These are phyloP conservation scores for Populus ilicifolia DNA, from an alignment of 345 rosid genomes.

Conservation along the genomic window DNA sequence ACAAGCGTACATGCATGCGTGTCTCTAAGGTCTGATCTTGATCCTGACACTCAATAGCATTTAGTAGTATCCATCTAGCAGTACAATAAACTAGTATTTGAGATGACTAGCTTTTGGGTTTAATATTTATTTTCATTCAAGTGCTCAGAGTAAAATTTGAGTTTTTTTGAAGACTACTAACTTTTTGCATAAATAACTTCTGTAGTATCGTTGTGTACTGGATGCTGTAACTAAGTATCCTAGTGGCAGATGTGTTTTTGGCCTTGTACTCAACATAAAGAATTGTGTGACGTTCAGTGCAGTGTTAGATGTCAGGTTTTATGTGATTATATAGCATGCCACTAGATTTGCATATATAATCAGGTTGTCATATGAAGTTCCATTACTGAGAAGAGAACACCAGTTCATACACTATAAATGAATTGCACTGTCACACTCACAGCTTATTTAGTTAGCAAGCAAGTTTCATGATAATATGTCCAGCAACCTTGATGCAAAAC, in stretches of 20 bases:
- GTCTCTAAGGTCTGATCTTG: conserved; percentile 24
- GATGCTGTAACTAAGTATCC: neutral
- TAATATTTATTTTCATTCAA: neutral
- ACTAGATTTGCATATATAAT: neutral
- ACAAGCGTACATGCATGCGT: conserved; percentile 8
- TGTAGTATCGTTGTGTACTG: no score
- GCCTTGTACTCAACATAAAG: neutral
- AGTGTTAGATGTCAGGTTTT: neutral
- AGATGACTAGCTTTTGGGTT: neutral
- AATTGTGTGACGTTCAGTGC: neutral
- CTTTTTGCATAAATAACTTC: no score
- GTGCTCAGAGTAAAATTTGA: neutral
- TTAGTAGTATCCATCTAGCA: neutral
- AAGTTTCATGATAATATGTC: neutral
- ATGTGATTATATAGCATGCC: no score
- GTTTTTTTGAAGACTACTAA: no score
- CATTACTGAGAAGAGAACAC: neutral
- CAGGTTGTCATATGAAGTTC: neutral
- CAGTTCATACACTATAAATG: neutral
- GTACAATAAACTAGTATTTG: neutral
- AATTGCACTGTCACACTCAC: neutral
- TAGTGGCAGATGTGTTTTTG: neutral
- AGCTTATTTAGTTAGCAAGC: neutral
- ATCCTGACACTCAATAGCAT: neutral
- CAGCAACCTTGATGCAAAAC: neutral